phyloP scores from a whole-genome alignment of 768 basidiomycete species.

The Termitomyces heimii region DNA sequence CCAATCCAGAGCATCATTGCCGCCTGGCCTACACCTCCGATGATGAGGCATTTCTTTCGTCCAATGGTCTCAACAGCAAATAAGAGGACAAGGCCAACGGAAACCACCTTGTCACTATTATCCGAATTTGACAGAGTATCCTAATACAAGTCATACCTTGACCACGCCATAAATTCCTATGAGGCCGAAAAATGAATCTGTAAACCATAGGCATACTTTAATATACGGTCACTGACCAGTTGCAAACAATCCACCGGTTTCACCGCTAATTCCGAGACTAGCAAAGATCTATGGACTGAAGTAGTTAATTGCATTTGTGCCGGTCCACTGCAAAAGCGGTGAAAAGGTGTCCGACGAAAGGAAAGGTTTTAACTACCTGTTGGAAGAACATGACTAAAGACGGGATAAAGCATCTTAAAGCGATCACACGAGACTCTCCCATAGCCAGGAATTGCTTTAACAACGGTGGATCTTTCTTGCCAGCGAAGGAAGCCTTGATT shows the following conservation, averaged over 20 bases:
- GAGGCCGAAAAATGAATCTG: neutral
- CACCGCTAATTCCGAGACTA: constrained; percentile 38
- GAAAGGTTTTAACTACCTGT: constrained; percentile 14
- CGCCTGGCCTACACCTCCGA: constrained; percentile 44
- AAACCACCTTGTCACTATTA: constrained; percentile 25
- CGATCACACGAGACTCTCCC: constrained; percentile 36
- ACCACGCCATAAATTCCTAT: constrained; percentile 28
- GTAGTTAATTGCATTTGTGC: constrained; percentile 52
- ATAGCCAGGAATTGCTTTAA: constrained; percentile 33
- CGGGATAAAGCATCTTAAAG: constrained; percentile 39
- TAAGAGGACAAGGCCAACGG: constrained; percentile 31
- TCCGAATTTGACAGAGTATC: neutral
- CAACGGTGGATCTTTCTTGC: constrained; percentile 29
- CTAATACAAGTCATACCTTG: constrained; percentile 17
- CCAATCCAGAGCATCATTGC: constrained; percentile 44
- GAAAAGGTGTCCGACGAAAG: neutral
- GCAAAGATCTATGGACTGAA: constrained; percentile 48
- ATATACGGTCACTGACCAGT: constrained; percentile 29
- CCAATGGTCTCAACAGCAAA: constrained; percentile 46
- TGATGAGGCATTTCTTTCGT: constrained; percentile 41
- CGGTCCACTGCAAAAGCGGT: constrained; percentile 36
- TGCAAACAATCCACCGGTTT: constrained; percentile 38
- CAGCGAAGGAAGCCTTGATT: constrained; percentile 41
- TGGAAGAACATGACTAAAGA: constrained; percentile 42
- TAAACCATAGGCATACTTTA: neutral